A percentile compares a stretch with the other conserved stretches of the same genome.
These are phyloP conservation scores for Endotrypanum monterogeii DNA, from an alignment of 208 protist genomes.

Conservation along the genomic window DNA sequence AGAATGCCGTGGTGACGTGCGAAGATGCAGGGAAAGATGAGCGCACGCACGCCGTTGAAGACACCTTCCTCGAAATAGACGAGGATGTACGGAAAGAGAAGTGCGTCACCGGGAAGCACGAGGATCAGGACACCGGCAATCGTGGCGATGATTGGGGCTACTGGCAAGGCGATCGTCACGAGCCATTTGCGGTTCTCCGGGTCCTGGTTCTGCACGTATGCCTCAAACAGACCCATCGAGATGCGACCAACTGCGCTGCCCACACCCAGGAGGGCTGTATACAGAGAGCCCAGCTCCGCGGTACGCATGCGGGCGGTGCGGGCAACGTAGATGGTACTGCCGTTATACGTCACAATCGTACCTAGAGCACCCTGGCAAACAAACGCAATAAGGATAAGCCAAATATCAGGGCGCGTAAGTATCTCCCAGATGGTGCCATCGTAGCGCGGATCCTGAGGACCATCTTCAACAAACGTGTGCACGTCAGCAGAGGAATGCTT, in stretches of 20 bases:
- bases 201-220: conserved; percentile 61
- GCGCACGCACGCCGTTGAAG: conserved; percentile 52
- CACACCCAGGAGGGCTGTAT: conserved; percentile 69
- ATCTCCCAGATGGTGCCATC: conserved; percentile 44
- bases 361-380: conserved; percentile 56
- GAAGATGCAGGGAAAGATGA: conserved; percentile 70
- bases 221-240: conserved; percentile 64
- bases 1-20: conserved; percentile 48
- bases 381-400: conserved; percentile 55
- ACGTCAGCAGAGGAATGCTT: not conserved
- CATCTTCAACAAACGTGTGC: conserved; percentile 26
- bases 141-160: conserved; percentile 50
- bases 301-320: conserved; percentile 46
- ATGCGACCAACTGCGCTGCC: conserved; percentile 61
- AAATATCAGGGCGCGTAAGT: conserved; percentile 44
- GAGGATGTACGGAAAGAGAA: conserved; percentile 70
- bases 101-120: conserved; percentile 52
- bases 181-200: conserved; percentile 46
- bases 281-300: conserved; percentile 44
- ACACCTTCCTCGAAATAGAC: conserved; percentile 74
- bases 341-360: conserved; percentile 67
- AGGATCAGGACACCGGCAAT: conserved; percentile 63
- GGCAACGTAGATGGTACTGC: conserved; percentile 67
- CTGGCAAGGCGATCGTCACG: conserved; percentile 51
- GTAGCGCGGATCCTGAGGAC: conserved; percentile 60